phyloP scores from a whole-genome alignment of 2,329 filamentous ascomycete genomes.

The Fusarium virguliforme region DNA sequence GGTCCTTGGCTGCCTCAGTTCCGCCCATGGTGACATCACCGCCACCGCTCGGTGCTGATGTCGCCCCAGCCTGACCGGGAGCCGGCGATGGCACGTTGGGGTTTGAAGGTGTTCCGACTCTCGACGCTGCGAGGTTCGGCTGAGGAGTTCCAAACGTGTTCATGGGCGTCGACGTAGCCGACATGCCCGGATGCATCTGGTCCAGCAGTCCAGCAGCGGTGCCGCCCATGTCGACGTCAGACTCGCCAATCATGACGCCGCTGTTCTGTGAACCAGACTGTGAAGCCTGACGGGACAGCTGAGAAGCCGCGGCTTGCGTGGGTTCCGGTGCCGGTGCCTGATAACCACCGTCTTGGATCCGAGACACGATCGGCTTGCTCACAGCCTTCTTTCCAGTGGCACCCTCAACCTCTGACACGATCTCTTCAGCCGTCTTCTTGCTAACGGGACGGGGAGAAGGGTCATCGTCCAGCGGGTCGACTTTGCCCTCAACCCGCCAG shows the following conservation, averaged over 20 bases:
- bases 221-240: slow-evolving; percentile 76
- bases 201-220: slow-evolving; percentile 77
- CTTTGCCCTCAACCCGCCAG: slow-evolving; percentile 75
- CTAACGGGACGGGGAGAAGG: slow-evolving; percentile 54
- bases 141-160: slow-evolving; percentile 76
- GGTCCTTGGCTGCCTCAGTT: slow-evolving; percentile 58
- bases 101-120: slow-evolving; percentile 70
- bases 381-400: slow-evolving; percentile 78
- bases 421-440: slow-evolving; percentile 77
- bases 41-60: slow-evolving; percentile 42
- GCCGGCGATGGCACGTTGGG: slow-evolving; percentile 65
- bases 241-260: slow-evolving; percentile 71
- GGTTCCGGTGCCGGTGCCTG: slow-evolving; percentile 73
- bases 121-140: slow-evolving; percentile 71
- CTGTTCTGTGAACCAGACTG: slow-evolving; percentile 71
- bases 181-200: slow-evolving; percentile 76
- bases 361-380: slow-evolving; percentile 75
- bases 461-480: slow-evolving; percentile 67
- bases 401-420: slow-evolving; percentile 82
- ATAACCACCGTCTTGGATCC: slow-evolving; percentile 84
- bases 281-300: slow-evolving; percentile 69
- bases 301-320: slow-evolving; percentile 51
- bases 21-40: slow-evolving; percentile 71
- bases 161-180: slow-evolving; percentile 72
- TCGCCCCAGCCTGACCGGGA: slow-evolving; percentile 46